phyloP scores from a whole-genome alignment of 257 asterid genomes.

The Leonotis leonurus region DNA sequence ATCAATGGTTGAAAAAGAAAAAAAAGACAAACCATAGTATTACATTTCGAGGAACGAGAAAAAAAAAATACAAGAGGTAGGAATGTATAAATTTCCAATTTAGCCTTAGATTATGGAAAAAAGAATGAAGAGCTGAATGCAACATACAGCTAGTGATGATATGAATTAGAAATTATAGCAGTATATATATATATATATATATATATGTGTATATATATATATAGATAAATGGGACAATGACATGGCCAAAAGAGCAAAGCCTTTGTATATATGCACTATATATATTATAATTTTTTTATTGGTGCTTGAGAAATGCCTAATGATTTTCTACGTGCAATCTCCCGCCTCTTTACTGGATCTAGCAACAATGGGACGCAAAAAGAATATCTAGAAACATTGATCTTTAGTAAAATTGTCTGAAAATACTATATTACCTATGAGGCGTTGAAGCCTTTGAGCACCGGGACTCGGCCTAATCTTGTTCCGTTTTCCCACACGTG shows the following conservation, averaged over 20 bases:
- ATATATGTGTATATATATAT: too few species aligned
- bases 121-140: not conserved
- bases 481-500: conserved; percentile 47
- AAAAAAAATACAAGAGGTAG: too few species aligned
- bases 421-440: conserved; percentile 37
- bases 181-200: conserved; percentile 12
- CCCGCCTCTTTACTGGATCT: not conserved
- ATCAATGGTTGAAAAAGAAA: too few species aligned
- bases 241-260: conserved; percentile 7
- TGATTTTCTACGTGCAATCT: not conserved
- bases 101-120: too few species aligned
- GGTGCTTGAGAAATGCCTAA: not conserved
- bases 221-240: too few species aligned
- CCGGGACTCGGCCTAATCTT: conserved; percentile 68
- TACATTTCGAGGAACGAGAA: too few species aligned
- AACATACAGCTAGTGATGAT: too few species aligned
- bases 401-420: conserved; percentile 27
- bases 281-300: conserved; percentile 6
- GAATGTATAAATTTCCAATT: not conserved
- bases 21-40: too few species aligned
- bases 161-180: not conserved
- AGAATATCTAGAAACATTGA: conserved; percentile 55
- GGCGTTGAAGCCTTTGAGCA: conserved; percentile 57
- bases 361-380: conserved; percentile 3
- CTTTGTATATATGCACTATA: conserved; percentile 12